Evolutionary conservation across 202 grass and related monocot genomes (phyloP).

Genomic region (Zoysia matrella): DNA sequence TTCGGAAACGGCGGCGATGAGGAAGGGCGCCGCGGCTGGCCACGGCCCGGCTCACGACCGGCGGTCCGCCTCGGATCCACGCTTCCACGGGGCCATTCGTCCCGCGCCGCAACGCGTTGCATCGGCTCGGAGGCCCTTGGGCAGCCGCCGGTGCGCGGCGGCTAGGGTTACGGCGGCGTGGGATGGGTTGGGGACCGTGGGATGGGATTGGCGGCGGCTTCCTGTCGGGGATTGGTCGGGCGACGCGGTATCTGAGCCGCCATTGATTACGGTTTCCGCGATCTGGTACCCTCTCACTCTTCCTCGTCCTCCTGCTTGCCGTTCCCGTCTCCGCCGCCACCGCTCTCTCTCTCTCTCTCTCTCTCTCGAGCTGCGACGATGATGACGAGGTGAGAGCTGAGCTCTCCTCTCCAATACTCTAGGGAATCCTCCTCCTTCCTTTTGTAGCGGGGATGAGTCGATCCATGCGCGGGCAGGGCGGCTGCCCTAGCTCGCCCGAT

Average conservation of each 20-base stretch:
- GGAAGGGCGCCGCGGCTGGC: slow-evolving; percentile 28
- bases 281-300: not conserved
- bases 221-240: not conserved
- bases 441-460: too few species aligned
- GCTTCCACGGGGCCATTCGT: slow-evolving; percentile 23
- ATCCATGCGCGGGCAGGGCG: too few species aligned
- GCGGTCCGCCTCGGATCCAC: slow-evolving; percentile 1
- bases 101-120: not conserved
- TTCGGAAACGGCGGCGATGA: slow-evolving; percentile 29
- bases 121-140: slow-evolving; percentile 4
- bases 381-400: not conserved
- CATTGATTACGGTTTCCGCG: not conserved
- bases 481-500: too few species aligned
- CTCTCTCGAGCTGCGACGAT: not conserved
- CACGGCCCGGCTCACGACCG: not conserved
- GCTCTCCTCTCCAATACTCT: not conserved
- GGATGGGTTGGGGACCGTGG: slow-evolving; percentile 26
- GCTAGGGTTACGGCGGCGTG: not conserved
- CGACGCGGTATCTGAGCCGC: slow-evolving; percentile 40
- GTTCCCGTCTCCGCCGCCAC: too few species aligned
- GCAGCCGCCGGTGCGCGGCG: not conserved
- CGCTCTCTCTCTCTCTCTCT: not conserved
- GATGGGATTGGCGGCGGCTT: not conserved
- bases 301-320: too few species aligned
- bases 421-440: not conserved